Evolutionary conservation across 2,329 filamentous ascomycete genomes (phyloP).

Genomic region (Fusarium cyanostomum): DNA sequence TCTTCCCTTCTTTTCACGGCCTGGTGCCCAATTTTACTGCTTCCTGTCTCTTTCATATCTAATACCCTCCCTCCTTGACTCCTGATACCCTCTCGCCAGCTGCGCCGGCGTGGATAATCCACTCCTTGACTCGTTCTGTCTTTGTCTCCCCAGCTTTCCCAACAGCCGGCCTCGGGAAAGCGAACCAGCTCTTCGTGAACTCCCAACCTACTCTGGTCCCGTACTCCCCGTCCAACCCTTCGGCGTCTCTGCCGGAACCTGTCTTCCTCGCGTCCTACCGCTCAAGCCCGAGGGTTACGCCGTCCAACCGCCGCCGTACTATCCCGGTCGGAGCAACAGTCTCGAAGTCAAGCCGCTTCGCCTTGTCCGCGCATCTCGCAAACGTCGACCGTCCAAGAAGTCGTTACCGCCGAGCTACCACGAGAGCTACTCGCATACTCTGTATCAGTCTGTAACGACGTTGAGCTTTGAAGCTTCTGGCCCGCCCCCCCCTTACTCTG

Average conservation of each 20-base stretch:
- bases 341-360: slow-evolving; percentile 34
- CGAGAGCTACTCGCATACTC: slow-evolving; percentile 23
- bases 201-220: slow-evolving; percentile 30
- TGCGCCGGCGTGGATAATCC: slow-evolving; percentile 34
- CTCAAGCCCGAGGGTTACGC: slow-evolving; percentile 32
- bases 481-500: slow-evolving; percentile 25
- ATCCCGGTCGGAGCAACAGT: slow-evolving; percentile 19
- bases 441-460: slow-evolving; percentile 26
- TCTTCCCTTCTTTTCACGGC: slow-evolving; percentile 7
- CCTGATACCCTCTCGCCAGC: slow-evolving; percentile 7
- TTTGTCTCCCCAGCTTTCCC: slow-evolving; percentile 33
- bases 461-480: slow-evolving; percentile 27
- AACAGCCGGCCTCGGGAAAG: slow-evolving; percentile 27
- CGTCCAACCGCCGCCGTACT: slow-evolving; percentile 29
- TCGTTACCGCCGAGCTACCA: slow-evolving; percentile 28
- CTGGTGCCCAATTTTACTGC: slow-evolving; percentile 10
- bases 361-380: slow-evolving; percentile 29
- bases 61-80: slow-evolving; percentile 3
- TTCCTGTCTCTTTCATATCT: background rate
- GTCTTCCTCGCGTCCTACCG: slow-evolving; percentile 31
- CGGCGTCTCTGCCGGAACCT: slow-evolving; percentile 25
- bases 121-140: slow-evolving; percentile 31
- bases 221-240: slow-evolving; percentile 12
- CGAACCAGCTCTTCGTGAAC: slow-evolving; percentile 12
- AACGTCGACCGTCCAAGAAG: slow-evolving; percentile 9